Evolutionary conservation across 345 rosid species (phyloP).

Genomic region (Carallia pectinifolia): DNA sequence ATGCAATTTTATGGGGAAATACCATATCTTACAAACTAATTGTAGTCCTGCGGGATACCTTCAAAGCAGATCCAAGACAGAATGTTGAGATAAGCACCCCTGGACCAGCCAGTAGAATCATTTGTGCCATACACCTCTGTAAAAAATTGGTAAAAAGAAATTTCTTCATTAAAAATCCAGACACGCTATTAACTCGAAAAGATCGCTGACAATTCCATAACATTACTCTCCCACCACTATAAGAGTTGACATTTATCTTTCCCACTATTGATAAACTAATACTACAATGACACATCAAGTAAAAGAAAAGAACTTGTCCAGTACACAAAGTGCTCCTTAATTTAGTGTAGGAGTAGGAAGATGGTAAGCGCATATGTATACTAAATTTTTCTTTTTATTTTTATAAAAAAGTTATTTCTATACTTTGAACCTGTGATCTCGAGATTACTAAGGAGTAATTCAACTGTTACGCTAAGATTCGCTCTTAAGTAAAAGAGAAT

Average conservation of each 20-base stretch:
- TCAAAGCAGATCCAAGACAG: slow-evolving; percentile 67
- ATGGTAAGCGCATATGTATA: no score
- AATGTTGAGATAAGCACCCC: slow-evolving; percentile 87
- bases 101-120: slow-evolving; percentile 94
- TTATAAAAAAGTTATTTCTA: no score
- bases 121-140: slow-evolving; percentile 87
- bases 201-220: background rate
- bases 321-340: no score
- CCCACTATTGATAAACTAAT: background rate
- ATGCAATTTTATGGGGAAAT: slow-evolving; percentile 5
- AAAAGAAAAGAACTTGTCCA: background rate
- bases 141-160: background rate
- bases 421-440: no score
- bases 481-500: no score
- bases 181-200: no score
- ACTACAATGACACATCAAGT: background rate
- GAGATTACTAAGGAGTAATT: no score
- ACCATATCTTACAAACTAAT: background rate
- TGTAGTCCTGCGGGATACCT: slow-evolving; percentile 44
- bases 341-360: no score
- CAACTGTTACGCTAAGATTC: no score
- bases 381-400: no score
- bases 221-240: background rate
- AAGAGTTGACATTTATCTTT: background rate
- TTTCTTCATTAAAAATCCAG: background rate